These are phyloP conservation scores for Vicia villosa DNA, from an alignment of 306 rosid species.

Conservation along the genomic window DNA sequence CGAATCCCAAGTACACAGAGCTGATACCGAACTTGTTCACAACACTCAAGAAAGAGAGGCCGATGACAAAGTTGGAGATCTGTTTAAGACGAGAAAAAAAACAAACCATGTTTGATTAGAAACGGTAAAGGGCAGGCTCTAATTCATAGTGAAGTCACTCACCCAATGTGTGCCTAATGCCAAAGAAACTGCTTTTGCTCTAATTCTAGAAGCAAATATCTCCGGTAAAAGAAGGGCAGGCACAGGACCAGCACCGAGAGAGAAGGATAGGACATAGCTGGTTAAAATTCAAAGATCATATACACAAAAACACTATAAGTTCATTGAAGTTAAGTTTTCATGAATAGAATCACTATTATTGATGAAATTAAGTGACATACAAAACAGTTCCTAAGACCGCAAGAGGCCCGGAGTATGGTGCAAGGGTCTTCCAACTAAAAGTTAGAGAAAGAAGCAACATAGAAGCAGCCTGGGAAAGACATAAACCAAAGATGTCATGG, in stretches of 20 bases:
- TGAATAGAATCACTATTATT: neutral
- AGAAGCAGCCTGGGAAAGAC: conserved; percentile 73
- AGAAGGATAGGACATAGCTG: conserved; percentile 94
- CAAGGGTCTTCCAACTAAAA: conserved; percentile 79
- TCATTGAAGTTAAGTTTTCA: neutral
- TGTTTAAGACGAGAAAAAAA: conserved; percentile 39
- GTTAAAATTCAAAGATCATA: conserved; percentile 34
- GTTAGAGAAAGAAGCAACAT: conserved; percentile 92
- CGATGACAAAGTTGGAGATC: conserved; percentile 89
- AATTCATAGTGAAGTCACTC: conserved; percentile 40
- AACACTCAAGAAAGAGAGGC: conserved; percentile 92
- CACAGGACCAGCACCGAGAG: conserved; percentile 99
- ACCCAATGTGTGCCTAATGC: conserved; percentile 99
- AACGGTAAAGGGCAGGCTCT: conserved; percentile 1
- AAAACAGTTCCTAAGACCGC: conserved; percentile 92
- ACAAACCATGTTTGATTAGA: conserved; percentile 1
- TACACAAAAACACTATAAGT: neutral
- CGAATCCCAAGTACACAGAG: conserved; percentile 80
- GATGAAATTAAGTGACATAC: conserved; percentile 56
- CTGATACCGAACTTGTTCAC: conserved; percentile 94
- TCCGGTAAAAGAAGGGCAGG: conserved; percentile 98
- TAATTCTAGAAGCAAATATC: conserved; percentile 93
- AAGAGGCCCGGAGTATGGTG: conserved; percentile 80
- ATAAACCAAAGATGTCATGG: conserved; percentile 5
- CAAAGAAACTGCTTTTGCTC: conserved; percentile 95